A percentile compares a stretch with the other conserved stretches of the same genome.
Conservation (phyloP, 345 rosid genomes). For the Salix brachista region DNA sequence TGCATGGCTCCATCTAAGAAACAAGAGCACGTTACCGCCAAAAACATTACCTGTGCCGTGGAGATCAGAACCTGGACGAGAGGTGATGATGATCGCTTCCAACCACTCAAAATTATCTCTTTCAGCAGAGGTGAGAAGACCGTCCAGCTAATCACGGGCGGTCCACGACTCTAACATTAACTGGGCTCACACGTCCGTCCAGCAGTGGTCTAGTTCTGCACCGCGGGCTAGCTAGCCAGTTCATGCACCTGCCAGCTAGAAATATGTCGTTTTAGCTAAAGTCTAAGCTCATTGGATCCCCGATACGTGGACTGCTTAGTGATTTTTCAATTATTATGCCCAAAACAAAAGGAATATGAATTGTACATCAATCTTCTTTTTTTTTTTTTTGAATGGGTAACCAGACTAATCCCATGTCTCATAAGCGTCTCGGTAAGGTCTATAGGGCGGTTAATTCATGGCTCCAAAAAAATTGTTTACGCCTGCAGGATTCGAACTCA, state of each 20-base stretch:
- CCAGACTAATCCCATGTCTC: no score
- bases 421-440: no score
- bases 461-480: no score
- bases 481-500: no score
- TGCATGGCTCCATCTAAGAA: background rate
- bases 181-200: background rate
- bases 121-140: background rate
- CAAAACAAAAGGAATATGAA: background rate
- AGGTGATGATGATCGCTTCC: background rate
- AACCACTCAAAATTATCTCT: background rate
- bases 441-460: no score
- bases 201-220: background rate
- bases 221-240: background rate
- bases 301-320: background rate
- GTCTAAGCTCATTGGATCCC: background rate
- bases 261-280: background rate
- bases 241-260: conserved; percentile 4
- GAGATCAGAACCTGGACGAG: background rate
- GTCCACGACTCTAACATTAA: background rate
- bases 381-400: no score
- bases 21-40: background rate
- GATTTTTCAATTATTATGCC: background rate
- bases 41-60: background rate
- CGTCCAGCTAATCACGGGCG: background rate
- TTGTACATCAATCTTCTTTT: no score